Evolutionary conservation across 2,329 filamentous ascomycete genomes (phyloP).

Genomic region (Ceratocystiopsis brevicomis): DNA sequence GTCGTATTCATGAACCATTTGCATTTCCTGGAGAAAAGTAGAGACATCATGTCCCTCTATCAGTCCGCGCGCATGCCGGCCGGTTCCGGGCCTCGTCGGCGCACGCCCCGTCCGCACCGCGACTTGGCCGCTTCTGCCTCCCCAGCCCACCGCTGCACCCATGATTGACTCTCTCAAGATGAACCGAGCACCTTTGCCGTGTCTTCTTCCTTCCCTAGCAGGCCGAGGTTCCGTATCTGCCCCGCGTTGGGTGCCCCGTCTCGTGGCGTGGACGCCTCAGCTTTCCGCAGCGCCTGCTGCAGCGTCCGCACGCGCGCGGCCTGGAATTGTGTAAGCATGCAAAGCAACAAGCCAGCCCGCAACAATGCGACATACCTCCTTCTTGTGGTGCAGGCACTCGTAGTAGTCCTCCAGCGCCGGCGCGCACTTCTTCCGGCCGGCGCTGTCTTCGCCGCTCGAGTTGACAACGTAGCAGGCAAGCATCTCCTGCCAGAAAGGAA

Average conservation of each 20-base stretch:
- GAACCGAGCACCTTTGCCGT: conserved; percentile 37
- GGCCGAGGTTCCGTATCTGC: conserved; percentile 70
- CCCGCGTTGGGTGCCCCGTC: conserved; percentile 68
- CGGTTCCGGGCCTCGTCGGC: background rate
- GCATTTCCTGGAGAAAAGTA: background rate
- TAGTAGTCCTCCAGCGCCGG: conserved; percentile 90
- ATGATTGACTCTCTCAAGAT: conserved; percentile 1
- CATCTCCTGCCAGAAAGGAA: conserved; percentile 98
- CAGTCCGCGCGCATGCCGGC: too few relatives aligned
- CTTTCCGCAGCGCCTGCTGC: conserved; percentile 70
- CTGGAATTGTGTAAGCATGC: conserved; percentile 25
- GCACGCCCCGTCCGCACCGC: too few relatives aligned
- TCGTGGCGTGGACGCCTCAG: conserved; percentile 53
- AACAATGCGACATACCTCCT: conserved; percentile 49
- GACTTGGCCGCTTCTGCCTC: background rate
- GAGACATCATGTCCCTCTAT: too few relatives aligned
- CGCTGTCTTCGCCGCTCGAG: conserved; percentile 56
- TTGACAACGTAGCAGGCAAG: conserved; percentile 97
- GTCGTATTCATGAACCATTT: background rate
- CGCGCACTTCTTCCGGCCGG: conserved; percentile 73
- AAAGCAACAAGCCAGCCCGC: background rate
- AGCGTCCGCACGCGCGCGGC: conserved; percentile 59
- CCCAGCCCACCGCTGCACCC: background rate
- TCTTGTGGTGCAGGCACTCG: conserved; percentile 95
- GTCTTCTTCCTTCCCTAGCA: conserved; percentile 71